phyloP scores from a whole-genome alignment of 345 rosid species.

The Iberis pinnata region DNA sequence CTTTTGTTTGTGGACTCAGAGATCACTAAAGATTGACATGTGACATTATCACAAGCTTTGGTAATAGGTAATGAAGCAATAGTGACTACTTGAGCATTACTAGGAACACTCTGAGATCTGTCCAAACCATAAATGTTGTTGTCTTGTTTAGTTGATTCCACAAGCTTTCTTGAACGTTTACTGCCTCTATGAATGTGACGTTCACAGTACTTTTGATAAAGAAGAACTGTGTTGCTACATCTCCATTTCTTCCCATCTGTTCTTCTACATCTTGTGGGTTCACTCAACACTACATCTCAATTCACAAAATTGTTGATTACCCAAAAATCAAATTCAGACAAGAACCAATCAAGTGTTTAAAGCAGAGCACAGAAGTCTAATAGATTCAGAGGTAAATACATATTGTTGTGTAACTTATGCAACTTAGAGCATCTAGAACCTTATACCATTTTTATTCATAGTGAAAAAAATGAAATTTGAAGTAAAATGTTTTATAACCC shows the following conservation, averaged over 20 bases:
- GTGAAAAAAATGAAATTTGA: too few species aligned
- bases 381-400: not conserved
- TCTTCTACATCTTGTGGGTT: constrained; percentile 62
- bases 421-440: too few species aligned
- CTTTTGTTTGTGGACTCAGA: constrained; percentile 12
- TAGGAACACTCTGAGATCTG: constrained; percentile 16
- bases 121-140: constrained; percentile 18
- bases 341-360: not conserved
- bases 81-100: constrained; percentile 18
- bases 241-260: constrained; percentile 89
- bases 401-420: not conserved
- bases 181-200: constrained; percentile 71
- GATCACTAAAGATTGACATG: constrained; percentile 9
- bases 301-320: constrained; percentile 9
- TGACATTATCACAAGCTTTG: not conserved
- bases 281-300: constrained; percentile 43
- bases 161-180: constrained; percentile 82
- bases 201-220: constrained; percentile 56
- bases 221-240: constrained; percentile 44
- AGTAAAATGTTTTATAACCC: too few species aligned
- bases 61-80: constrained; percentile 25
- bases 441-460: too few species aligned
- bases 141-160: constrained; percentile 39
- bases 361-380: constrained; percentile 3
- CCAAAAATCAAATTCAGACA: constrained; percentile 8